A percentile compares a stretch with the other conserved stretches of the same genome.
These are phyloP conservation scores for Dillenia suffruticosa DNA, from an alignment of 164 flowering plant genomes.

Conservation along the genomic window DNA sequence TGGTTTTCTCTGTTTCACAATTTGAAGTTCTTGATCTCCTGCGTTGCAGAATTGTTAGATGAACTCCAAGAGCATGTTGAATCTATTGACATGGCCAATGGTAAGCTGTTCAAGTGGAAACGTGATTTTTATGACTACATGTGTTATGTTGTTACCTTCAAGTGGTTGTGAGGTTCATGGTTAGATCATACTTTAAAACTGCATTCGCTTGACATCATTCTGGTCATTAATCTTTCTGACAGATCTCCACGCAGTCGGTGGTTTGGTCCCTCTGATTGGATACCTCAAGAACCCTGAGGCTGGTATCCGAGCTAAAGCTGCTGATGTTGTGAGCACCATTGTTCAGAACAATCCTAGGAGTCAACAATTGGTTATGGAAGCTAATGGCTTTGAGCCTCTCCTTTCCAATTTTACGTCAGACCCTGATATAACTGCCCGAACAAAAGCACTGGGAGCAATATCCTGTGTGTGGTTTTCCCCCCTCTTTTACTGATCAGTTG, in stretches of 20 bases:
- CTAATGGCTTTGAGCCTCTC: slow-evolving; percentile 84
- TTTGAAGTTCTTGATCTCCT: neutral
- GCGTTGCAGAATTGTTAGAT: slow-evolving; percentile 72
- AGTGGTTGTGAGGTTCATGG: no score
- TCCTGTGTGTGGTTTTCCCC: slow-evolving; percentile 53
- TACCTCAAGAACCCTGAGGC: slow-evolving; percentile 74
- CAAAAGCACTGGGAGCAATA: slow-evolving; percentile 95
- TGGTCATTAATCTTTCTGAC: slow-evolving; percentile 6
- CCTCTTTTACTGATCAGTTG: neutral
- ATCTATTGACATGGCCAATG: slow-evolving; percentile 95
- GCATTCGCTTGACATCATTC: neutral
- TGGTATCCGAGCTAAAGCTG: slow-evolving; percentile 85
- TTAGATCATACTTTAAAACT: no score
- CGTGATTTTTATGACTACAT: no score
- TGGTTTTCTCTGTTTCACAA: no score
- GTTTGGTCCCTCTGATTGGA: slow-evolving; percentile 74
- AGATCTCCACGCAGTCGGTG: slow-evolving; percentile 95
- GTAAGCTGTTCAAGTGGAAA: slow-evolving; percentile 26
- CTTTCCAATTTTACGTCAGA: slow-evolving; percentile 74
- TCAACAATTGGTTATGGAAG: slow-evolving; percentile 96
- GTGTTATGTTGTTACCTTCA: no score
- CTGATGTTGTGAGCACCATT: slow-evolving; percentile 86
- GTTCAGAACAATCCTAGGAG: slow-evolving; percentile 94
- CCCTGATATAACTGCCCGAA: slow-evolving; percentile 66
- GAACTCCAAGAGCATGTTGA: slow-evolving; percentile 98